Evolutionary conservation across 2,329 filamentous ascomycete species (phyloP), one percentile per base, ranked within the genome.

Genomic region (Diplodia seriata): DNA sequence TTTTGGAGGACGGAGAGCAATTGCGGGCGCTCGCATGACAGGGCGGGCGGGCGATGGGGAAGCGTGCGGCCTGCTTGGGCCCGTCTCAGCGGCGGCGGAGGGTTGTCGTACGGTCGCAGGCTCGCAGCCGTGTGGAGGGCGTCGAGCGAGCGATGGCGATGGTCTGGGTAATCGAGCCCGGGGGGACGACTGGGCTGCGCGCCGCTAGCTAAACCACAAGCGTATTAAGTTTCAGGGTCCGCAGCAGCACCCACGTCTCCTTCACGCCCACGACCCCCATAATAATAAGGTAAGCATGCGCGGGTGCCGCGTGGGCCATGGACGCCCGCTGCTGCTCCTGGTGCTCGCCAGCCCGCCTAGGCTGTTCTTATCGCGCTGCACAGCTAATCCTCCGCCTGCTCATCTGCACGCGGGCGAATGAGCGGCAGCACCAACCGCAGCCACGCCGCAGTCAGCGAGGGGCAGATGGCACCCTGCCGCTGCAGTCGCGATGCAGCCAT

Each of bases 11-110:
- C 31, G 20, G 55, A 61, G 47, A 40, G 53, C 40, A 55, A 66
- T 56, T 33, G 66, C 66, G 56, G 57, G 49, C 66, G 57, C 43
- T 56, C 66, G 66, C 66, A 68, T 68, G 66, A 63, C 66, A 67
- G 56, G 65, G 56, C 54, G 4, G 38, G 36, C 14, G n/a, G 14
- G 26, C n/a, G 53, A n/a, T 15, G 40, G 26, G 38, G 55, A 67
- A 47, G 43, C 40, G 26, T 29, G 20, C 26, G 65, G 36, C 54
- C 43, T 33, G 57, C 38, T 18, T 23, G 38, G 40, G 47, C 59
- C 59, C 59, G 59, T 63, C 59, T 20, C 59, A 51, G 43, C 56
- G 56, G 36, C 23, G 43, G 57, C 50, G 43, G 31, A 29, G 20
- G 40, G n/a, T 26, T 26, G 59, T 63, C 15, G 57, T 43, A 59